These are phyloP conservation scores for Acacia pycnantha DNA, from an alignment of 331 rosid species.

Conservation along the genomic window DNA sequence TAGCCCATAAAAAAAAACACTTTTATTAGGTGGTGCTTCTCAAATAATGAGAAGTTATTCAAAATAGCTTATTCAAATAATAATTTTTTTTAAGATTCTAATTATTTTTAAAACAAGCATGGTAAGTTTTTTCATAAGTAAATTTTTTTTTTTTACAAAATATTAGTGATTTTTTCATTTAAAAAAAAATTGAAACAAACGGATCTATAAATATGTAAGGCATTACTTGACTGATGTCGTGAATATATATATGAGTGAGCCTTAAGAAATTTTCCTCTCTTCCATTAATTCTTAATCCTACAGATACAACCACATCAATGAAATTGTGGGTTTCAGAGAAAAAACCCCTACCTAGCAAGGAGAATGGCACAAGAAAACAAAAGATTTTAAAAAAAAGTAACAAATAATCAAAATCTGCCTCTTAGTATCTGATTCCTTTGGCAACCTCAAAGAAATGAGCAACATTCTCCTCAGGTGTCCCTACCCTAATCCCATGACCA, in stretches of 20 bases:
- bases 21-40: neutral
- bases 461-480: conserved; percentile 97
- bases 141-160: neutral
- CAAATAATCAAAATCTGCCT: conserved; percentile 13
- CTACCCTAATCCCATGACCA: conserved; percentile 95
- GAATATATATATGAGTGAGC: neutral
- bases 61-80: neutral
- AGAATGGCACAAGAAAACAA: conserved; percentile 23
- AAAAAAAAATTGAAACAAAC: neutral
- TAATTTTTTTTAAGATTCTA: too few species aligned
- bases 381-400: conserved; percentile 15
- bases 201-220: neutral
- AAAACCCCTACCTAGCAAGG: neutral
- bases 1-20: too few species aligned
- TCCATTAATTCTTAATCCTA: neutral
- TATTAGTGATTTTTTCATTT: neutral
- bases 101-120: neutral
- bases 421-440: conserved; percentile 74
- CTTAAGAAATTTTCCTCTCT: neutral
- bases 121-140: neutral
- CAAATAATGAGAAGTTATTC: neutral
- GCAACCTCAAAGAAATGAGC: conserved; percentile 99
- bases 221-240: neutral
- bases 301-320: neutral
- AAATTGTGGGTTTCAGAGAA: neutral